Base-by-base conservation (phyloP, 1,284 basidiomycete genomes). In the Apiotrichum laibachii region DNA sequence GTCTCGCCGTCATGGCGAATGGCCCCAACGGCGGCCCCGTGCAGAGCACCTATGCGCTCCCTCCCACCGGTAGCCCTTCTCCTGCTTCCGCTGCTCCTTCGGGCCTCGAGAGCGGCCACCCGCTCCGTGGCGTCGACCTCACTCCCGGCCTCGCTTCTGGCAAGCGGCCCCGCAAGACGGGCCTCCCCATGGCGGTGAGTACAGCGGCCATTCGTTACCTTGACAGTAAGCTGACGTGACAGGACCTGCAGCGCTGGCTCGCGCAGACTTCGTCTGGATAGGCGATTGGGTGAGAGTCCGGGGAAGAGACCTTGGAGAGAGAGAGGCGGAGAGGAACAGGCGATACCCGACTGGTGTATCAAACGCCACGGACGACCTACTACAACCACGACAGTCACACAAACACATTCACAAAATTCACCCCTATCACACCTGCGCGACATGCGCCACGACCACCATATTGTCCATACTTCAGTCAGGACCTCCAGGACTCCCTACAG, bases 211-310 rank as follows among this genome's bases (percentile, higher is more conserved):
- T n/a, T 21, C 34, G 35, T 3, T 3, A 50, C 10, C 6, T 21
- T 10, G 9, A 22, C 5, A 19, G 8, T n/a, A 1, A n/a, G 33
- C 26, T 47, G 46, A 47, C 33, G 15, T 44, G 35, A 37, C 53
- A 63, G 52, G 61, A 63, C 31, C 57, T 63, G 55, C 61, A 57
- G 55, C 55, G 55, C 48, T 63, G 61, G 61, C 55, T 63, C 43
- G 57, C 51, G 35, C 45, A 53, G 49, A 60, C 58, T 3, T 33
- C 56, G 9, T 10, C 19, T 10, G 22, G 2, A 4, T 47, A 47
- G 26, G 26, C 26, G 26, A 31, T 31, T 31, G 26, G 26, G 26
- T 4, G 26, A 31, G 26, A 31, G 26, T 31, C 3, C 7, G 26
- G 26, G 4, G 26, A 15, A 22, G 5, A 11, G n/a, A 19, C 40